Conservation (phyloP, 345 rosid genomes). For the Tarenaya hassleriana region DNA sequence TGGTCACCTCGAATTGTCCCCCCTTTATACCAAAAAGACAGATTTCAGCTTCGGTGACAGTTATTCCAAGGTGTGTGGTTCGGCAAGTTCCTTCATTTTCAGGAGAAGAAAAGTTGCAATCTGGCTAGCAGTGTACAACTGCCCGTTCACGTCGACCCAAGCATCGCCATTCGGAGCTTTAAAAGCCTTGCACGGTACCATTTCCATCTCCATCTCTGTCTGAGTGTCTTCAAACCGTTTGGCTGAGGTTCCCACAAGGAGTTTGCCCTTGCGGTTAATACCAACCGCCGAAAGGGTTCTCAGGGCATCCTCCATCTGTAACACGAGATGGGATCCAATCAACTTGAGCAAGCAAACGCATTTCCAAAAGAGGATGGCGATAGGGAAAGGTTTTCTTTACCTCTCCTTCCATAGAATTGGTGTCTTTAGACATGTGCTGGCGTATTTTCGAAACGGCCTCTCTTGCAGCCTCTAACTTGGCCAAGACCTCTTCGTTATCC, state of each 20-base stretch:
- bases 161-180: slow-evolving; percentile 41
- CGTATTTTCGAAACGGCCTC: too few species aligned
- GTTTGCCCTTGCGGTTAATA: slow-evolving; percentile 28
- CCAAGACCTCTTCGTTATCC: too few species aligned
- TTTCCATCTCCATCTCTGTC: slow-evolving; percentile 33
- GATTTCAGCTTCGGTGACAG: slow-evolving; percentile 34
- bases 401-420: too few species aligned
- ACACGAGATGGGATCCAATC: background rate
- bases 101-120: slow-evolving; percentile 32
- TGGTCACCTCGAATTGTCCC: slow-evolving; percentile 33
- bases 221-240: slow-evolving; percentile 34
- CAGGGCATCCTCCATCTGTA: slow-evolving; percentile 37
- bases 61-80: slow-evolving; percentile 35
- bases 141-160: slow-evolving; percentile 37
- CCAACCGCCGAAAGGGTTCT: slow-evolving; percentile 32
- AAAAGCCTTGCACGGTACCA: slow-evolving; percentile 36
- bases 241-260: slow-evolving; percentile 33
- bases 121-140: slow-evolving; percentile 35
- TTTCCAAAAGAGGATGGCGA: too few species aligned
- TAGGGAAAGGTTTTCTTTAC: too few species aligned
- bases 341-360: too few species aligned
- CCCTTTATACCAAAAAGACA: too few species aligned
- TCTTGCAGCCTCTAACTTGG: too few species aligned
- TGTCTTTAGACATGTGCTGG: too few species aligned
- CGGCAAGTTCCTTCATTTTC: slow-evolving; percentile 42